Percentiles rank a stretch among this genome's conserved stretches.
These are phyloP conservation scores for Globisporangium cystogenes DNA, from an alignment of 352 stramenopile species.

Conservation along the genomic window DNA sequence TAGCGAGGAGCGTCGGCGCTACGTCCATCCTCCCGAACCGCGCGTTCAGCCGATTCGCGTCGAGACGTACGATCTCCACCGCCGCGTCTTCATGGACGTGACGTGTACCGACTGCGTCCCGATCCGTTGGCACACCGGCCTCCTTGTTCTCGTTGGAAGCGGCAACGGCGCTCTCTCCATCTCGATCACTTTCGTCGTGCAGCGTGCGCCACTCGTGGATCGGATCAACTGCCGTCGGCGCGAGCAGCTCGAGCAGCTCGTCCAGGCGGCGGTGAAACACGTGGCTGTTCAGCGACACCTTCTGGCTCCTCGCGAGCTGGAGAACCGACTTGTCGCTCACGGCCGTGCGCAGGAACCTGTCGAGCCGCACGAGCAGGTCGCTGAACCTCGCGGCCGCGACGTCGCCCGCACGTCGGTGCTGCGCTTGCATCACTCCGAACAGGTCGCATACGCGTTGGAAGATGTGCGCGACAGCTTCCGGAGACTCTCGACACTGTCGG, in stretches of 20 bases:
- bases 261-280: slow-evolving; percentile 3
- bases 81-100: background rate
- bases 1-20: background rate
- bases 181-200: background rate
- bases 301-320: slow-evolving; percentile 1
- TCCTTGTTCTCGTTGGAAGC: background rate
- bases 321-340: background rate
- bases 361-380: background rate
- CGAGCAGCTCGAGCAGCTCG: slow-evolving; percentile 1
- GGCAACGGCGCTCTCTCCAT: background rate
- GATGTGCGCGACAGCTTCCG: background rate
- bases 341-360: slow-evolving; percentile 2
- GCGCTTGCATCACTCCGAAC: background rate
- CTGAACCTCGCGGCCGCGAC: background rate
- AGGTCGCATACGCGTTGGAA: background rate
- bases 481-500: background rate
- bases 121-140: background rate
- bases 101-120: background rate
- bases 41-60: background rate
- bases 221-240: background rate
- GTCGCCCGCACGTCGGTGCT: background rate
- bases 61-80: background rate
- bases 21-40: background rate
- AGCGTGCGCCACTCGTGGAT: slow-evolving; percentile 1
- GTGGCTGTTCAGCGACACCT: background rate